Conservation (phyloP, 2,329 filamentous ascomycete species). For the Drechslerella coelobrocha region DNA sequence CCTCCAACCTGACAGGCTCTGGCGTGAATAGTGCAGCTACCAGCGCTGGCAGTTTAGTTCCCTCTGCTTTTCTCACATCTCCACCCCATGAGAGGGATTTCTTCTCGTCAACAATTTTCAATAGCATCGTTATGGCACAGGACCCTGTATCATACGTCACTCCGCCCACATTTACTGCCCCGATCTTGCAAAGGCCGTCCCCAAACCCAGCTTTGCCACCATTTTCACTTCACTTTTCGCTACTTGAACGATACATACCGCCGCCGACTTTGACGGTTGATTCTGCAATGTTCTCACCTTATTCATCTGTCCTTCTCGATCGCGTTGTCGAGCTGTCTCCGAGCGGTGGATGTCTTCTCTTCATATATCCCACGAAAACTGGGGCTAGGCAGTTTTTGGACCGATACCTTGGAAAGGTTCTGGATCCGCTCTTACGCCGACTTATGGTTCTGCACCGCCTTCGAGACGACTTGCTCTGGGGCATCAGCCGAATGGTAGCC, state of each 20-base stretch:
- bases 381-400: conserved; percentile 54
- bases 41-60: conserved; percentile 51
- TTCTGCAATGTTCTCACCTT: conserved; percentile 53
- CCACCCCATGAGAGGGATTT: conserved; percentile 51
- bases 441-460: conserved; percentile 55
- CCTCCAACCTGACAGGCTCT: conserved; percentile 51
- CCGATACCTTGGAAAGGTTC: conserved; percentile 54
- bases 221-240: conserved; percentile 53
- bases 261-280: conserved; percentile 53
- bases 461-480: conserved; percentile 54
- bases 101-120: conserved; percentile 55
- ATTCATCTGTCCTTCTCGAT: conserved; percentile 54
- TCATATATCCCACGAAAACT: conserved; percentile 55
- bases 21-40: conserved; percentile 47
- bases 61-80: conserved; percentile 44
- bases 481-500: conserved; percentile 54
- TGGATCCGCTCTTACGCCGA: conserved; percentile 54
- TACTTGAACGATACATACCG: conserved; percentile 55
- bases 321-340: conserved; percentile 53
- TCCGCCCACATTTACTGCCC: conserved; percentile 36
- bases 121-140: conserved; percentile 54
- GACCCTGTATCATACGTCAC: conserved; percentile 52
- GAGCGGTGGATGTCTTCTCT: conserved; percentile 53
- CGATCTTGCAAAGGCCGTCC: conserved; percentile 48
- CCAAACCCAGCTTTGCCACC: conserved; percentile 54